Evolutionary conservation across 2,329 filamentous ascomycete species (phyloP).

Genomic region (Hymenoscyphus linearis): DNA sequence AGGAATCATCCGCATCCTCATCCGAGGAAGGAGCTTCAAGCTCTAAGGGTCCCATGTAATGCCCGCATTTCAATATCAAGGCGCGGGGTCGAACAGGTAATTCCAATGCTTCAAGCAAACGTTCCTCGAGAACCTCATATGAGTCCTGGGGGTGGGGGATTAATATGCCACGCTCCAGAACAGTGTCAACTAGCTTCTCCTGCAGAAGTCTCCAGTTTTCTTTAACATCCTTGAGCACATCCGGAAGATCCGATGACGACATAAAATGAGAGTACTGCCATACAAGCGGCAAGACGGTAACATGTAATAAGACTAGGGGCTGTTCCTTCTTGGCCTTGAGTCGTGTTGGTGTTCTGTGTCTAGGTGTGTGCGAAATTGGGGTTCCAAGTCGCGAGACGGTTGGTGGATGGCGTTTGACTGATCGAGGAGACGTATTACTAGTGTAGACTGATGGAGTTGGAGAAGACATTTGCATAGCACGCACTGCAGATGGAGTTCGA

Average conservation of each 20-base stretch:
- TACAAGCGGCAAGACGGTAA: constrained; percentile 66
- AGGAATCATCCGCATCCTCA: constrained; percentile 24
- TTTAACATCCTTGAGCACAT: constrained; percentile 46
- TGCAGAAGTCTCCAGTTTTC: constrained; percentile 63
- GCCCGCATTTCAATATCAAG: constrained; percentile 68
- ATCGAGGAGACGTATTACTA: constrained; percentile 53
- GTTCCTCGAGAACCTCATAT: constrained; percentile 74
- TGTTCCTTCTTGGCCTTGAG: constrained; percentile 50
- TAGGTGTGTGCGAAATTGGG: constrained; percentile 35
- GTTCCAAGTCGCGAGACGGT: constrained; percentile 54
- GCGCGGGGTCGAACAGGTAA: constrained; percentile 59
- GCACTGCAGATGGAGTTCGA: constrained; percentile 63
- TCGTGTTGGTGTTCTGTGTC: constrained; percentile 45
- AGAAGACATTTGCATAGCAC: constrained; percentile 67
- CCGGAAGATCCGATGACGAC: constrained; percentile 40
- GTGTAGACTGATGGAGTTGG: constrained; percentile 52
- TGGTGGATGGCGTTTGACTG: constrained; percentile 42
- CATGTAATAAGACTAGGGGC: constrained; percentile 74
- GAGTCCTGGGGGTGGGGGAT: constrained; percentile 75
- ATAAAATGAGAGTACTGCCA: constrained; percentile 58
- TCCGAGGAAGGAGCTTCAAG: constrained; percentile 25
- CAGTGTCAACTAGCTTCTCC: constrained; percentile 66
- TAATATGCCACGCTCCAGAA: constrained; percentile 67
- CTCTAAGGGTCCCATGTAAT: constrained; percentile 57
- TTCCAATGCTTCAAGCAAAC: constrained; percentile 69